A percentile compares a stretch with the other conserved stretches of the same genome.
These are phyloP conservation scores for Coemansia sp. DNA, from an alignment of 192 early-diverging fungal species.

Conservation along the genomic window DNA sequence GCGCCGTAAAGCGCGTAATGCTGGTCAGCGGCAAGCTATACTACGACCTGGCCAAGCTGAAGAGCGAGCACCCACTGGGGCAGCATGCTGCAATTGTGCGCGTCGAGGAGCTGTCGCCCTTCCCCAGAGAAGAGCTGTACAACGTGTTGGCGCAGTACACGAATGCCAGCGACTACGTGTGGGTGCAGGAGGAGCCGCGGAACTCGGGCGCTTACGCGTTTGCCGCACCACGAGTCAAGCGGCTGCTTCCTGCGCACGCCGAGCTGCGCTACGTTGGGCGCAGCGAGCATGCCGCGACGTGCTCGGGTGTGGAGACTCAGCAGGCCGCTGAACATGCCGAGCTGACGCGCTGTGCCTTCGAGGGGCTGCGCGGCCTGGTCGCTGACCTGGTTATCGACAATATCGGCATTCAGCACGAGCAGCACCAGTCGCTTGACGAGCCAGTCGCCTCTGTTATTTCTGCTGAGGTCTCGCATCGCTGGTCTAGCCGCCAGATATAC, in stretches of 20 bases:
- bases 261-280: constrained; percentile 76
- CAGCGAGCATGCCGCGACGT: constrained; percentile 70
- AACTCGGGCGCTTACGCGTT: constrained; percentile 92
- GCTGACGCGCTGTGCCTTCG: constrained; percentile 57
- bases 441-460: constrained; percentile 30
- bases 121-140: constrained; percentile 74
- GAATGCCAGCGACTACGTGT: constrained; percentile 71
- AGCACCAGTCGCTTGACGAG: constrained; percentile 14
- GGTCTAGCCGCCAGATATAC: constrained; percentile 35
- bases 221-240: constrained; percentile 77
- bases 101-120: constrained; percentile 92
- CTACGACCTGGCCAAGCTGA: constrained; percentile 85
- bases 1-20: constrained; percentile 61
- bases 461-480: constrained; percentile 40
- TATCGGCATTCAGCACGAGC: constrained; percentile 23
- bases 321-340: constrained; percentile 68
- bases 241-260: constrained; percentile 62
- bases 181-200: constrained; percentile 91
- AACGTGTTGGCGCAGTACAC: constrained; percentile 64
- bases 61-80: constrained; percentile 63
- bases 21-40: constrained; percentile 91
- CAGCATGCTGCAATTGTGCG: constrained; percentile 81
- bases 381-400: constrained; percentile 43
- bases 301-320: constrained; percentile 69
- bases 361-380: constrained; percentile 44